Conservation (phyloP, 2,329 filamentous ascomycete species). For the Fusarium tanahbumbuense region DNA sequence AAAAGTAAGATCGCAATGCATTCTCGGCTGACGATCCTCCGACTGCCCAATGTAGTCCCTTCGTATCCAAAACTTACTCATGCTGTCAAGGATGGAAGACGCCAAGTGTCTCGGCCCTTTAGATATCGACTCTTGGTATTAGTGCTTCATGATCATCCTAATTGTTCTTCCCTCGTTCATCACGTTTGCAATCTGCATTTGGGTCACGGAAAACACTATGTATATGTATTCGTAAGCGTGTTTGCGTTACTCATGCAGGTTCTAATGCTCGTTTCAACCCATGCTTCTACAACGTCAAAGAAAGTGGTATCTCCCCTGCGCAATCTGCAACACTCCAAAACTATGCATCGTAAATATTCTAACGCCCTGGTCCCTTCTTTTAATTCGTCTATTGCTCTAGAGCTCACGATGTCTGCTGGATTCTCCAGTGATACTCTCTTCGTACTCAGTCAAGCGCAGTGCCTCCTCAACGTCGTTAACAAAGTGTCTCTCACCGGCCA, state of each 20-base stretch:
- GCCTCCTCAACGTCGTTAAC: conserved; percentile 87
- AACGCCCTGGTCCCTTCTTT: not conserved
- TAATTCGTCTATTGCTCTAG: not conserved
- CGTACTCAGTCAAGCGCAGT: conserved; percentile 80
- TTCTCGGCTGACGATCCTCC: not conserved
- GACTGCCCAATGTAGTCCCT: not conserved
- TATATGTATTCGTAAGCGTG: not conserved
- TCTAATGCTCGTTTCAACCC: conserved; percentile 14
- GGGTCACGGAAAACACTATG: not conserved
- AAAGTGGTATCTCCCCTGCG: conserved; percentile 26
- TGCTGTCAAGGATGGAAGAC: not conserved
- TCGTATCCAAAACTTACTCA: not conserved
- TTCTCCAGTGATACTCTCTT: conserved; percentile 59
- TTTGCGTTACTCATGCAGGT: not conserved
- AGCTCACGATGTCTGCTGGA: conserved; percentile 30
- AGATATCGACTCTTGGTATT: not conserved
- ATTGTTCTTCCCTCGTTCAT: not conserved
- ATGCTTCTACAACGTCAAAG: not conserved
- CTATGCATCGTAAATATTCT: not conserved
- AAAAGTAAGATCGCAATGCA: not conserved
- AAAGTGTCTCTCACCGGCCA: conserved; percentile 81
- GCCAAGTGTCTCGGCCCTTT: not conserved
- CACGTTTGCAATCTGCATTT: not conserved
- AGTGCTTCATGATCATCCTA: not conserved
- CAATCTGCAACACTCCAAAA: conserved; percentile 4